phyloP scores from a whole-genome alignment of 345 rosid genomes.

The Camelina neglecta region DNA sequence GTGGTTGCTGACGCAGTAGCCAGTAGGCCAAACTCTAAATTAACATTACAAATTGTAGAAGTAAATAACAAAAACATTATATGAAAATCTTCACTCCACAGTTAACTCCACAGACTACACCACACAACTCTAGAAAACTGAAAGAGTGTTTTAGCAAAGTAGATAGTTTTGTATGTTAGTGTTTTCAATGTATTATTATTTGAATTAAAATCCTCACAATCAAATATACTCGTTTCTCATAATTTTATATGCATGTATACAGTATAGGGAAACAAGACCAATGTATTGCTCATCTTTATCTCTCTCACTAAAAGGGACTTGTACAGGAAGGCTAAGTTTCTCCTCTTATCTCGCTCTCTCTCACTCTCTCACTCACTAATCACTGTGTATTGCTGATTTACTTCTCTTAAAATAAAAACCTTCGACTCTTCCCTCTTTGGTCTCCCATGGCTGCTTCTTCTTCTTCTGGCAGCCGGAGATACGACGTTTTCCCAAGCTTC shows the following conservation, averaged over 20 bases:
- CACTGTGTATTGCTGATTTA: too few species aligned
- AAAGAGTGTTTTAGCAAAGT: neutral
- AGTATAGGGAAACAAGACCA: neutral
- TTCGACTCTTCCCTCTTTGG: too few species aligned
- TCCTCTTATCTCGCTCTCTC: too few species aligned
- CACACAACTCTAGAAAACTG: neutral
- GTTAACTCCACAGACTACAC: neutral
- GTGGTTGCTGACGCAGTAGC: conserved; percentile 10
- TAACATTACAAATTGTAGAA: conserved; percentile 26
- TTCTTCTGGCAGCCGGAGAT: too few species aligned
- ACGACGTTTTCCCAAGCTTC: too few species aligned
- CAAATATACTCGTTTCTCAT: neutral
- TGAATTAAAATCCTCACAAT: neutral
- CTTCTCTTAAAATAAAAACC: too few species aligned
- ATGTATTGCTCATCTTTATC: too few species aligned
- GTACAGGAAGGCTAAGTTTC: neutral
- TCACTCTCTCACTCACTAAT: too few species aligned
- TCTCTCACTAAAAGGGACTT: too few species aligned
- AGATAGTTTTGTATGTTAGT: neutral
- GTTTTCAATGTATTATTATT: neutral
- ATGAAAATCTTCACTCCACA: neutral
- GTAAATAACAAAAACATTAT: neutral
- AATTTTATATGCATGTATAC: neutral
- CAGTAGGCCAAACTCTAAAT: conserved; percentile 14
- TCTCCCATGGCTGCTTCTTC: too few species aligned